phyloP scores from a whole-genome alignment of 2,329 filamentous ascomycete species.

The Corynespora cassiicola region DNA sequence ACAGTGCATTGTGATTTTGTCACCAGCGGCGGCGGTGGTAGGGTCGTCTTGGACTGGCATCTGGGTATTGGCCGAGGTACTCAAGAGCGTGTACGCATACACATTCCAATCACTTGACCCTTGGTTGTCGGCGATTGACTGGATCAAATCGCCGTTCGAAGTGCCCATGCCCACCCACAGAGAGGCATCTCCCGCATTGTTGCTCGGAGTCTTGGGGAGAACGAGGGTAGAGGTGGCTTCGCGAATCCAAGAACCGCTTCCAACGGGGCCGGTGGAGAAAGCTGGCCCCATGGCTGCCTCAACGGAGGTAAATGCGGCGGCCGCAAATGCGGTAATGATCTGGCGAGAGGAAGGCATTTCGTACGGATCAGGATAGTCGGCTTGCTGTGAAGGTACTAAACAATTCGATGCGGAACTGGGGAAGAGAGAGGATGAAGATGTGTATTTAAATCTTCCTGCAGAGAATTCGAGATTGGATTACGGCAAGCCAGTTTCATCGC shows the following conservation, averaged over 20 bases:
- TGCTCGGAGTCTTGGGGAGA: constrained; percentile 48
- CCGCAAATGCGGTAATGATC: constrained; percentile 14
- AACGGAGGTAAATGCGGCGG: constrained; percentile 12
- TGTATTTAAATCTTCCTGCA: too few relatives aligned
- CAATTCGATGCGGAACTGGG: too few relatives aligned
- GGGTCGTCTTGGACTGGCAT: constrained; percentile 41
- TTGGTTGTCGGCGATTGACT: constrained; percentile 48
- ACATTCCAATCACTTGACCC: constrained; percentile 47
- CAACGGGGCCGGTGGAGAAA: constrained; percentile 51
- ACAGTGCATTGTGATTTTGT: constrained; percentile 52
- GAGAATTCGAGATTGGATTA: too few relatives aligned
- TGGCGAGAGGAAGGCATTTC: constrained; percentile 21
- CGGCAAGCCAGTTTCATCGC: too few relatives aligned
- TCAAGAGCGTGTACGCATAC: constrained; percentile 52
- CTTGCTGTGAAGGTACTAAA: too few relatives aligned
- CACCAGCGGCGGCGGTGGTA: constrained; percentile 27
- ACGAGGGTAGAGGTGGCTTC: constrained; percentile 54
- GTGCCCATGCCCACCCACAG: constrained; percentile 61
- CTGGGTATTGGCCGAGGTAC: constrained; percentile 37
- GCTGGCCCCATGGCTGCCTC: constrained; percentile 31
- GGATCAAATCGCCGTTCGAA: constrained; percentile 57
- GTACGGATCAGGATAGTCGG: too few relatives aligned
- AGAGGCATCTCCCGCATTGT: constrained; percentile 43
- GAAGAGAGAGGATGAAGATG: too few relatives aligned
- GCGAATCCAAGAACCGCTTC: constrained; percentile 50